A percentile compares a stretch with the other conserved stretches of the same genome.
Conservation (phyloP, 768 basidiomycete genomes). For the Tylopilus balloui region DNA sequence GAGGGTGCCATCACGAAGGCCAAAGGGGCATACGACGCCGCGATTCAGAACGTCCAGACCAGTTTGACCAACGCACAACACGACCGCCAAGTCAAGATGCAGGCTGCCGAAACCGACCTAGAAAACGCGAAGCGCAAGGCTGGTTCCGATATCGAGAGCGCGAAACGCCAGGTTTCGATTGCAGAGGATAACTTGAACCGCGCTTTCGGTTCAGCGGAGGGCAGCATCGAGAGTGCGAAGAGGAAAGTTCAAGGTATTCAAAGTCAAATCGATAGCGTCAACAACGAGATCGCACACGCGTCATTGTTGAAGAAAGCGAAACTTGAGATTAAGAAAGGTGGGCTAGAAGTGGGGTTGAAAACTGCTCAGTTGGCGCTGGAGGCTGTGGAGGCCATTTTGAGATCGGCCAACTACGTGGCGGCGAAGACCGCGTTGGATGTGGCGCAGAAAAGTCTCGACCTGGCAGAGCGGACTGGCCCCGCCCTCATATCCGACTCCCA, state of each 20-base stretch:
- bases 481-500: neutral
- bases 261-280: neutral
- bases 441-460: neutral
- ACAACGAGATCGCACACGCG: neutral
- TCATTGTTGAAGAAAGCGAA: neutral
- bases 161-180: neutral
- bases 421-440: neutral
- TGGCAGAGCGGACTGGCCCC: neutral
- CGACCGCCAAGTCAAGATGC: constrained; percentile 1
- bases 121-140: neutral
- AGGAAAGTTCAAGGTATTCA: neutral
- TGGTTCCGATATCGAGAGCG: neutral
- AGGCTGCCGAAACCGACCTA: neutral
- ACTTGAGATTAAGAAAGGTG: neutral
- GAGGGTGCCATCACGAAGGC: neutral
- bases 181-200: neutral
- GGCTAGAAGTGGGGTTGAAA: neutral
- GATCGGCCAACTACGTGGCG: neutral
- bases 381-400: neutral
- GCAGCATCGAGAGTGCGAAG: neutral
- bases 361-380: neutral
- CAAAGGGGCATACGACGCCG: neutral
- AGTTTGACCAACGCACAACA: constrained; percentile 1
- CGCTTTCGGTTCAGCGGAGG: constrained; percentile 3
- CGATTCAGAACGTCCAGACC: neutral